Evolutionary conservation across 108 stramenopile species (phyloP).

Genomic region (Mediolabrus comicus): DNA sequence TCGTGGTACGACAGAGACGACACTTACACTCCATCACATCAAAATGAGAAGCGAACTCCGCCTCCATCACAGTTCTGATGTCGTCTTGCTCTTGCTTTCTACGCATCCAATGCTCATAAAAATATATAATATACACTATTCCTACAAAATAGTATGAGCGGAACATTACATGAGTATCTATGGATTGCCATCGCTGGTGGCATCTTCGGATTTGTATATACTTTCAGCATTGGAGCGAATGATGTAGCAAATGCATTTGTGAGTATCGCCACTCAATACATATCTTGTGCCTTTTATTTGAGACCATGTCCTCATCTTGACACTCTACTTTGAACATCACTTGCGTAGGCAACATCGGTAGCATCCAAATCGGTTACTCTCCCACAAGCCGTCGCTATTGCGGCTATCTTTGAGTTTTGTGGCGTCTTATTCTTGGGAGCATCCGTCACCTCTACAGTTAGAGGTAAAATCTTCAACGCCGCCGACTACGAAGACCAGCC

Average conservation of each 20-base stretch:
- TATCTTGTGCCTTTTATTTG: too few species aligned
- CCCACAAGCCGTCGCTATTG: slow-evolving; percentile 57
- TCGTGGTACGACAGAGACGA: too few species aligned
- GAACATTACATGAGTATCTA: slow-evolving; percentile 23
- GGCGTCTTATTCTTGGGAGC: slow-evolving; percentile 65
- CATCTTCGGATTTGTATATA: slow-evolving; percentile 40
- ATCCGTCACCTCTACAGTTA: slow-evolving; percentile 54
- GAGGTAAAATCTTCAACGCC: slow-evolving; percentile 53
- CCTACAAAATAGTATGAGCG: neutral
- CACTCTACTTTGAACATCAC: neutral
- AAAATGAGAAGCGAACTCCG: too few species aligned
- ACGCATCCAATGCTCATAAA: neutral
- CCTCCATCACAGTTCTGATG: too few species aligned
- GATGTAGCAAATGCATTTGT: slow-evolving; percentile 78
- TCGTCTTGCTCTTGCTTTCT: neutral
- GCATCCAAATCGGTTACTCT: slow-evolving; percentile 63
- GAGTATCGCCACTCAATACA: too few species aligned
- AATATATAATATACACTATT: too few species aligned
- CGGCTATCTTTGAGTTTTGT: slow-evolving; percentile 57
- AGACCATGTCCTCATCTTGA: too few species aligned
- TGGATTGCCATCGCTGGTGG: slow-evolving; percentile 47
- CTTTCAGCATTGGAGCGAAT: slow-evolving; percentile 63
- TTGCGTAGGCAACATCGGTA: slow-evolving; percentile 50
- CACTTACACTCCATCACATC: too few species aligned
- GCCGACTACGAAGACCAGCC: slow-evolving; percentile 47